Conservation (phyloP, 176 grass and related monocot species). For the Triticum urartu region DNA sequence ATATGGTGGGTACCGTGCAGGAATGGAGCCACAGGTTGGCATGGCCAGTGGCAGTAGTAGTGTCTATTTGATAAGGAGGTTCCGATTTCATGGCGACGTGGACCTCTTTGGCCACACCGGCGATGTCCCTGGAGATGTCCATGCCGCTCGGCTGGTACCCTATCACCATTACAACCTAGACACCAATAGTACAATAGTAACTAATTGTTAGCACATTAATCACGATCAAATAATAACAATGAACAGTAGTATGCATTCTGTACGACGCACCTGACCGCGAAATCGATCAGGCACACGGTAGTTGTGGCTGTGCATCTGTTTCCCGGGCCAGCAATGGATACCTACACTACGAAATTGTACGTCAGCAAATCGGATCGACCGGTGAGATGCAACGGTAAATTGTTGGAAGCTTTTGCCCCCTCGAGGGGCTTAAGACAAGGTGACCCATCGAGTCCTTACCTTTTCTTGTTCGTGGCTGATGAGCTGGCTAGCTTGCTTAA, state of each 20-base stretch:
- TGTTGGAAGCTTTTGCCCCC: too few species aligned
- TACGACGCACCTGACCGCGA: not conserved
- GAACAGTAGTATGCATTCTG: too few species aligned
- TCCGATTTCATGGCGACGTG: conserved; percentile 43
- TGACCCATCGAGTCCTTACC: too few species aligned
- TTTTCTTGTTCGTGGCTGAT: too few species aligned
- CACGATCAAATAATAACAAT: too few species aligned
- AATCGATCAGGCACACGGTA: conserved; percentile 61
- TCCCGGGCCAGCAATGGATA: conserved; percentile 49
- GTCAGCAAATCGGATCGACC: too few species aligned
- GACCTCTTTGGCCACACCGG: conserved; percentile 52
- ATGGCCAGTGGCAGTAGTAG: not conserved
- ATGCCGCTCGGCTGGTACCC: conserved; percentile 48
- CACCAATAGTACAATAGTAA: not conserved
- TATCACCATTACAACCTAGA: conserved; percentile 58
- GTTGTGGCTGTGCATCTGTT: conserved; percentile 64
- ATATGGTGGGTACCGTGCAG: too few species aligned
- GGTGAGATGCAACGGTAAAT: too few species aligned
- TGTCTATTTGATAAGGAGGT: not conserved
- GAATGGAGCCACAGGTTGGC: conserved; percentile 58
- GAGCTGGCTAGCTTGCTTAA: too few species aligned
- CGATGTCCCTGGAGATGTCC: conserved; percentile 67
- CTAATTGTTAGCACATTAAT: too few species aligned
- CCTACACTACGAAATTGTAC: conserved; percentile 10
- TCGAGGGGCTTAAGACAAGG: too few species aligned